These are phyloP conservation scores for Gloeopeniophorella convolvens DNA, from an alignment of 768 basidiomycete species.

Conservation along the genomic window DNA sequence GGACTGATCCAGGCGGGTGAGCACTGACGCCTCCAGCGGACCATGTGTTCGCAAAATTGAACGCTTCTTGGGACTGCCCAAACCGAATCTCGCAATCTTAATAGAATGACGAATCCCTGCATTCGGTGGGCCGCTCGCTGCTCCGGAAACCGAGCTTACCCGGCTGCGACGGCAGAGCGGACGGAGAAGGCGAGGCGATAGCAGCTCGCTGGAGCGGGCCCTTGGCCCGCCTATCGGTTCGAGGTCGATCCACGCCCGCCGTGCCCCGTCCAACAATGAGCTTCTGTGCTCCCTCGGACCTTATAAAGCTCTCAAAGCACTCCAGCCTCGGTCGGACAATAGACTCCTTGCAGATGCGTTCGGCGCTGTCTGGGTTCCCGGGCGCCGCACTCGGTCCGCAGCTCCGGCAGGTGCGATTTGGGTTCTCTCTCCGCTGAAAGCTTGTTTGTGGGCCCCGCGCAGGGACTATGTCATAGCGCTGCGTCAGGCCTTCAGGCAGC, in stretches of 20 bases:
- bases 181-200: neutral
- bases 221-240: neutral
- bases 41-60: slow-evolving; percentile 3
- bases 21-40: slow-evolving; percentile 6
- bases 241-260: slow-evolving; percentile 14
- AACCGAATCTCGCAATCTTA: neutral
- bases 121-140: neutral
- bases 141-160: neutral
- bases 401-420: neutral
- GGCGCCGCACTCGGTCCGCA: slow-evolving; percentile 9
- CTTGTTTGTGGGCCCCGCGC: no score
- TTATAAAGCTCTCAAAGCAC: neutral
- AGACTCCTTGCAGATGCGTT: neutral
- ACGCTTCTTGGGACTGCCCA: neutral
- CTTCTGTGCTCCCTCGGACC: slow-evolving; percentile 5
- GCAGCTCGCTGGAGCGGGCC: no score
- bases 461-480: no score
- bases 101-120: neutral
- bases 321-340: neutral
- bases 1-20: no score
- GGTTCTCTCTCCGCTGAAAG: slow-evolving; percentile 11
- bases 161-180: slow-evolving; percentile 5
- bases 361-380: slow-evolving; percentile 10
- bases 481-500: no score
- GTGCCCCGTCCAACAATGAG: neutral